phyloP scores from a whole-genome alignment of 805 yeast species.

The Barnettozyma siamensis region DNA sequence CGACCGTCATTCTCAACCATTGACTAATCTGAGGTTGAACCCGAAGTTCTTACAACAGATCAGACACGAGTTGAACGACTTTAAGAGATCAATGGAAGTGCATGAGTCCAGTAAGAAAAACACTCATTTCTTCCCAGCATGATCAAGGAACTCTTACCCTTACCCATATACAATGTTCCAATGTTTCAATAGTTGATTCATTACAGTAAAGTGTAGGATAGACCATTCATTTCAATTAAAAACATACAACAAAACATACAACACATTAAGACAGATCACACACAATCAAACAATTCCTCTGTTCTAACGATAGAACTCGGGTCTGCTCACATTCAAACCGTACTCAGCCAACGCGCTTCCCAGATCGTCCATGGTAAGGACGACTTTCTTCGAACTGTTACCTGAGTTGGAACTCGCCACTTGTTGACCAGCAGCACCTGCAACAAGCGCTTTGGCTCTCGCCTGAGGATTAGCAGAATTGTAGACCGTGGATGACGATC shows the following conservation, averaged over 20 bases:
- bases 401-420: constrained; percentile 26
- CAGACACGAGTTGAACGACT: constrained; percentile 59
- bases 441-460: constrained; percentile 70
- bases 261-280: neutral
- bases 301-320: constrained; percentile 81
- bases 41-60: constrained; percentile 48
- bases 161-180: too few relatives aligned
- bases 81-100: constrained; percentile 64
- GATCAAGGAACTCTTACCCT: neutral
- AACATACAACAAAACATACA: neutral
- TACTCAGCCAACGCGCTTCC: constrained; percentile 91
- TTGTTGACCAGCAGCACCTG: constrained; percentile 48
- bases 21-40: constrained; percentile 37
- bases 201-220: too few relatives aligned
- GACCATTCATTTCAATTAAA: too few relatives aligned
- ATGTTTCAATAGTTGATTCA: too few relatives aligned
- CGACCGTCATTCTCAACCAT: constrained; percentile 46
- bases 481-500: constrained; percentile 84
- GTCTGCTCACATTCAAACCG: constrained; percentile 83
- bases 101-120: constrained; percentile 53
- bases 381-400: constrained; percentile 67
- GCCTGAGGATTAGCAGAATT: constrained; percentile 82
- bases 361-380: constrained; percentile 87
- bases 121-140: constrained; percentile 59
- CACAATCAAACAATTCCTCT: neutral